Evolutionary conservation across 2,329 filamentous ascomycete genomes (phyloP), one percentile per base, ranked within the genome.

Genomic region (Calonectria crousiana): DNA sequence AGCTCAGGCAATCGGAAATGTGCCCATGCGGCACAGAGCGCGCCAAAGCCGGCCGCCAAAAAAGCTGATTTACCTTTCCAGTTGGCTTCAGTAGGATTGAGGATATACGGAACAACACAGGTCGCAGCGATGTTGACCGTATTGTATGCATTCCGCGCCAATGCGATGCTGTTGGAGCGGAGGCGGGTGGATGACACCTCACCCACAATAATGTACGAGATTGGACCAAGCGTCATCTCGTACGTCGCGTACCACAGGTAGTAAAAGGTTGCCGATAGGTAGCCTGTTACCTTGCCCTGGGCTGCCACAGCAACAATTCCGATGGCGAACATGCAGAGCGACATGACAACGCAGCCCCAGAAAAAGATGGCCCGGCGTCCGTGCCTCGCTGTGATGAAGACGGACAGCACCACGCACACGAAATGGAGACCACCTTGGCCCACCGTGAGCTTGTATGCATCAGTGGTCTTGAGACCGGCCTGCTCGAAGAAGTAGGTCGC

Each of bases 341-440:
- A 60, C 56, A 60, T 60, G 13, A 60, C 34, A 16, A 60, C 56
- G 34, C 56, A 60, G 3, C 87, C 87, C 13, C 52, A 74, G 14
- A 87, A 75, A 74, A 84, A 87, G 65, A 88, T 84, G 6, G 81
- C 83, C 13, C 87, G 82, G 5, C 86, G 85, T 16, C 87, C 87
- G 18, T 83, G 80, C 9, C 79, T 78, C 65, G 82, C 82, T 28
- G 88, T 83, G 13, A 84, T 81, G 13, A 83, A 79, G 82, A 85
- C 87, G 6, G 85, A 86, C 52, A 86, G 71, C 32, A 86, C 78
- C 23, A 84, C 83, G 18, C 87, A 84, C 20, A 84, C 32, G 49
- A 88, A 85, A 14, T 84, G 87, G 47, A 87, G 82, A 14, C 81
- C 83, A 10, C 84, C 85, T 41, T 84, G 85, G 2, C 82, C 83